phyloP scores from a whole-genome alignment of 2,329 filamentous ascomycete genomes.

The Tolypocladium ovalisporum region DNA sequence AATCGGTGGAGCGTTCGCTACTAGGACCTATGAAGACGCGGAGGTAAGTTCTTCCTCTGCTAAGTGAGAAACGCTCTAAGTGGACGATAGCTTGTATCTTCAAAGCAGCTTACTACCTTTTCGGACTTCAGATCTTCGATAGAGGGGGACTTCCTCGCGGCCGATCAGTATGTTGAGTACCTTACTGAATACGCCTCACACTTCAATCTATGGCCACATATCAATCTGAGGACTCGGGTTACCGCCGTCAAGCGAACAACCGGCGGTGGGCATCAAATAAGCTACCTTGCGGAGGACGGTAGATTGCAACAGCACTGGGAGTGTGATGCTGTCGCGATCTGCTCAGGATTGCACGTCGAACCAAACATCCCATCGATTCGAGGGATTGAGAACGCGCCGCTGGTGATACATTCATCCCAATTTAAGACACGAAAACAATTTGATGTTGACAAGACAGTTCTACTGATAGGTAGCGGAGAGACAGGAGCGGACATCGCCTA shows the following conservation, averaged over 20 bases:
- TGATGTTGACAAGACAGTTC: constrained; percentile 23
- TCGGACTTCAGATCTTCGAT: constrained; percentile 29
- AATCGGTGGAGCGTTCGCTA: constrained; percentile 31
- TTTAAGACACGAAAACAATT: constrained; percentile 29
- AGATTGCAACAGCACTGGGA: constrained; percentile 11
- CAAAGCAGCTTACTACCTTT: constrained; percentile 35
- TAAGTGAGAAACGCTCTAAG: no score
- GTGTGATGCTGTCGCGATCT: constrained; percentile 32
- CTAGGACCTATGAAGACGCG: constrained; percentile 30
- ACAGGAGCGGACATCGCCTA: constrained; percentile 31
- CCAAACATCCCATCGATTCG: constrained; percentile 25
- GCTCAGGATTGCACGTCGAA: constrained; percentile 28
- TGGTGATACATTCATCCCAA: constrained; percentile 29
- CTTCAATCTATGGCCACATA: constrained; percentile 25
- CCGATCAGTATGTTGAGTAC: constrained; percentile 24
- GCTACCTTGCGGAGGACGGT: background rate
- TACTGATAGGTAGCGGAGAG: constrained; percentile 32
- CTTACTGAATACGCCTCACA: constrained; percentile 26
- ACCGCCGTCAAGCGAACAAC: constrained; percentile 7
- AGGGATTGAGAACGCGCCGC: constrained; percentile 22
- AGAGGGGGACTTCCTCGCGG: constrained; percentile 27
- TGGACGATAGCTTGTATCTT: constrained; percentile 25
- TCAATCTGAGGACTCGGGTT: constrained; percentile 20
- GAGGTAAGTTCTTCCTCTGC: constrained; percentile 15
- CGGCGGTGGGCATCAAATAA: constrained; percentile 2